Evolutionary conservation across 1,284 basidiomycete genomes (phyloP).

Genomic region (Porodaedalea pini): DNA sequence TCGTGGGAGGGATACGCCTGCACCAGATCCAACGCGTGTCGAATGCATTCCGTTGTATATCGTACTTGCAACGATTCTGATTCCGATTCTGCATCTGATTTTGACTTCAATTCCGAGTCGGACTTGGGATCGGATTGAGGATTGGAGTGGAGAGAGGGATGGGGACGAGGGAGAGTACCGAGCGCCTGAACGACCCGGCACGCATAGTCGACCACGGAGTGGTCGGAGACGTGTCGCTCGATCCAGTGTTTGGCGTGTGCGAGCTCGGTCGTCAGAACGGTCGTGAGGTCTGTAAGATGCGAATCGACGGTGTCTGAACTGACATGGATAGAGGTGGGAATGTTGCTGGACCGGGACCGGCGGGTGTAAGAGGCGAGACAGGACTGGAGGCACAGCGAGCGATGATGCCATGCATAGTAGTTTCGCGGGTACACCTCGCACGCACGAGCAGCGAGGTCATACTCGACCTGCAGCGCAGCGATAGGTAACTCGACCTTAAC

Average conservation of each 20-base stretch:
- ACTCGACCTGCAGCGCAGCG: slow-evolving; percentile 39
- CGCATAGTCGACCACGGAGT: slow-evolving; percentile 56
- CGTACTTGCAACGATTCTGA: no score
- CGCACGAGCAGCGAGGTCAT: slow-evolving; percentile 42
- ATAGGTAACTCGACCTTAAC: slow-evolving; percentile 17
- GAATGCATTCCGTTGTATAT: not conserved
- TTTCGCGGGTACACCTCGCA: slow-evolving; percentile 62
- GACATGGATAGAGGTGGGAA: not conserved
- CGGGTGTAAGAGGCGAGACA: slow-evolving; percentile 10
- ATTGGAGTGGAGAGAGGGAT: not conserved
- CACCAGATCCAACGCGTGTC: slow-evolving; percentile 47
- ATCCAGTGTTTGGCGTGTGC: slow-evolving; percentile 46
- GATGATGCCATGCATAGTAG: slow-evolving; percentile 65
- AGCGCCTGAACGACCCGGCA: slow-evolving; percentile 32
- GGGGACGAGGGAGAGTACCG: not conserved
- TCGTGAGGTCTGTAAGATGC: not conserved
- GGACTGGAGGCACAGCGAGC: slow-evolving; percentile 41
- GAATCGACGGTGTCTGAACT: not conserved
- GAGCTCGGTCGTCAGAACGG: slow-evolving; percentile 38
- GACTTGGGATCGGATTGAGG: not conserved
- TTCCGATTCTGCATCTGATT: no score
- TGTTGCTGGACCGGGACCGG: not conserved
- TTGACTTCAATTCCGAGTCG: no score
- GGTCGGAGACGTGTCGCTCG: slow-evolving; percentile 57
- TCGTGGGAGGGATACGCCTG: slow-evolving; percentile 50